Percentiles rank a stretch among this genome's conserved stretches.
Conservation (phyloP, 2,329 filamentous ascomycete genomes). For the Neofusicoccum ribis region DNA sequence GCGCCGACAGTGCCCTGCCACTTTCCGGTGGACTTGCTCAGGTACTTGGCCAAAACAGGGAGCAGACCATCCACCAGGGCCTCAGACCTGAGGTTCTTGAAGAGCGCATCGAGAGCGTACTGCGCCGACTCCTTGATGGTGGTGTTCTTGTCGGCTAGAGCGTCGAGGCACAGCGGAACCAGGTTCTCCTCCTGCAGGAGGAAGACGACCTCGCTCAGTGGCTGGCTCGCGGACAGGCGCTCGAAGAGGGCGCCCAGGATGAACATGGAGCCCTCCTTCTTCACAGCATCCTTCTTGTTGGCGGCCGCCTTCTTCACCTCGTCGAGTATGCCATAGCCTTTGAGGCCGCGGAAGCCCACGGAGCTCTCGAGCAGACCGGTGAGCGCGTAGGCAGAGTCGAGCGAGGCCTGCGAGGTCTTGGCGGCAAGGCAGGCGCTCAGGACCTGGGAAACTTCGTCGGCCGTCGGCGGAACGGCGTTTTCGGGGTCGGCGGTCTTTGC, state of each 20-base stretch:
- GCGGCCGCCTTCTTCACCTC: slow-evolving; percentile 74
- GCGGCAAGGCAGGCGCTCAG: slow-evolving; percentile 48
- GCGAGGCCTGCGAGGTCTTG: slow-evolving; percentile 56
- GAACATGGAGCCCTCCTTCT: slow-evolving; percentile 90
- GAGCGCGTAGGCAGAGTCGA: slow-evolving; percentile 66
- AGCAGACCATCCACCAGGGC: slow-evolving; percentile 80
- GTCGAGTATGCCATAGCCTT: slow-evolving; percentile 62
- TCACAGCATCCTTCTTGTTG: slow-evolving; percentile 89
- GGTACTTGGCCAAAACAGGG: slow-evolving; percentile 72
- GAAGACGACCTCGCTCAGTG: slow-evolving; percentile 77
- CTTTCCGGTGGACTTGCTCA: slow-evolving; percentile 83
- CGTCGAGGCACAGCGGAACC: slow-evolving; percentile 74
- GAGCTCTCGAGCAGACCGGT: slow-evolving; percentile 65
- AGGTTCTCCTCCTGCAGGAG: slow-evolving; percentile 77
- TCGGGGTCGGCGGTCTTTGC: slow-evolving; percentile 44
- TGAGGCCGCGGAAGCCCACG: slow-evolving; percentile 63
- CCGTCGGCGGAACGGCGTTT: slow-evolving; percentile 43
- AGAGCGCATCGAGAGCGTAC: slow-evolving; percentile 89
- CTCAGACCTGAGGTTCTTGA: slow-evolving; percentile 76
- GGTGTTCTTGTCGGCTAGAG: slow-evolving; percentile 83
- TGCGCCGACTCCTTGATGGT: slow-evolving; percentile 89
- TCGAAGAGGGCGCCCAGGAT: slow-evolving; percentile 92
- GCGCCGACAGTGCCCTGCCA: slow-evolving; percentile 96
- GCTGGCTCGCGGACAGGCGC: slow-evolving; percentile 76
- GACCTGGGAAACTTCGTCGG: slow-evolving; percentile 48